Evolutionary conservation across 495 filamentous ascomycete species (phyloP), one percentile per base, ranked within the genome.

Genomic region (Talaromyces ruber): DNA sequence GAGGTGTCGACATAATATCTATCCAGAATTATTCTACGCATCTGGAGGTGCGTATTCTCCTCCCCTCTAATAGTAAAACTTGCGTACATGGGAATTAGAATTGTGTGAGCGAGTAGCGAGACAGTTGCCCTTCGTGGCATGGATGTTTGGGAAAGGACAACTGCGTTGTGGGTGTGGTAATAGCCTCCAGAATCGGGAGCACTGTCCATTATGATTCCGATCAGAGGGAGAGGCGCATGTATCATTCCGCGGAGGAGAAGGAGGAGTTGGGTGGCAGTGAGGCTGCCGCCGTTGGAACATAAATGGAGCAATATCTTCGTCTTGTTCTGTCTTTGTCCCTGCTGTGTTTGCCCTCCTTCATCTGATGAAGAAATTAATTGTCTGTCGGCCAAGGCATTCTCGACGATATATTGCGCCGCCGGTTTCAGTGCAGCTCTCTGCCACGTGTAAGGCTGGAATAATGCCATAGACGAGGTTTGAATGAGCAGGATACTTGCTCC

Each of bases 251-350:
- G 61, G 58, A 72, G 64, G 4, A 70, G 63, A 11, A 69, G 55
- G 11, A 68, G 64, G 4, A 73, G 62, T 39, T 71, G 70, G 21
- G 64, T 62, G 11, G 65, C 68, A 7, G 64, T 70, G 22, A 67
- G 67, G 45, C 65, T 60, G 1, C 72, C 72, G 18, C 71, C 71
- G 62, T 73, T 65, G 5, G 71, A 73, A 18, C 72, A 72, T 5
- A 67, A 29, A 64, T 75, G 71, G 7, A 73, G 63, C 5, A 73
- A 63, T 4, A 68, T 67, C 14, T 59, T 52, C 28, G 51, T n/a
- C 26, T 11, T 54, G 12, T 11, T 54, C 26, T 11, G n/a, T 28
- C 51, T 2, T 52, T 28, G 26, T 28, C 3, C 22, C 4, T 28
- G 26, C 16, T 16, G 26, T 28, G 22, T 29, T 54, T 22, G 22